These are phyloP conservation scores for Monascus purpureus DNA, from an alignment of 495 filamentous ascomycete species.

Conservation along the genomic window DNA sequence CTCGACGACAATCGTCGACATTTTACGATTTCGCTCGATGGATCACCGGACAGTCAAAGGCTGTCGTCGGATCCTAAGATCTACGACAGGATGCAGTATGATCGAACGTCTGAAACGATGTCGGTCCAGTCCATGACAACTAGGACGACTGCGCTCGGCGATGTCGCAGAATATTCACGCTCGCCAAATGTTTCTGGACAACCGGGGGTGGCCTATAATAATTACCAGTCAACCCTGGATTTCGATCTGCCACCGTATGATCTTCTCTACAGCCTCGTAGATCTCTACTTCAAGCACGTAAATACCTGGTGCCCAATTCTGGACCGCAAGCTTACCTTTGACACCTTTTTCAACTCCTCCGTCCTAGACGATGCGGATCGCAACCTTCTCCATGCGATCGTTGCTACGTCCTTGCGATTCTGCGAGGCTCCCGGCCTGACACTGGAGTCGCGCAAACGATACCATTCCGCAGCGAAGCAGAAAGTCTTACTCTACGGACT, in stretches of 20 bases:
- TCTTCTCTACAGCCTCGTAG: slow-evolving; percentile 52
- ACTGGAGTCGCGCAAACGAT: slow-evolving; percentile 43
- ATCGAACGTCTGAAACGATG: slow-evolving; percentile 1
- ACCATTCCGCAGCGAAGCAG: slow-evolving; percentile 52
- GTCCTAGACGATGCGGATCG: slow-evolving; percentile 52
- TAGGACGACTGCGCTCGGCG: background rate
- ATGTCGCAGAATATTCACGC: slow-evolving; percentile 9
- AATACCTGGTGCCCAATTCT: slow-evolving; percentile 70
- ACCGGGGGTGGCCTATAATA: slow-evolving; percentile 6
- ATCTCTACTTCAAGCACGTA: slow-evolving; percentile 66
- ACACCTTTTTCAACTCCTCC: slow-evolving; percentile 49
- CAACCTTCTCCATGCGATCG: slow-evolving; percentile 58
- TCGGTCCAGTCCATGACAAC: slow-evolving; percentile 1
- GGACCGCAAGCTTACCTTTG: slow-evolving; percentile 52
- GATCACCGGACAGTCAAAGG: slow-evolving; percentile 9
- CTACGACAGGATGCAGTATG: background rate
- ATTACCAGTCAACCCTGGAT: slow-evolving; percentile 25
- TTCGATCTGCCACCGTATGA: slow-evolving; percentile 60
- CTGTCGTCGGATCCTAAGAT: slow-evolving; percentile 5
- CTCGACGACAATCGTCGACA: background rate
- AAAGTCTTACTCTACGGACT: slow-evolving; percentile 58
- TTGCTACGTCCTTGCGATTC: slow-evolving; percentile 56
- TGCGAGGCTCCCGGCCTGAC: slow-evolving; percentile 47
- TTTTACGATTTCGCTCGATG: background rate
- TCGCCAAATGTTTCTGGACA: slow-evolving; percentile 32